Evolutionary conservation across 495 filamentous ascomycete species (phyloP).

Genomic region (Penicillium robsamsonii): DNA sequence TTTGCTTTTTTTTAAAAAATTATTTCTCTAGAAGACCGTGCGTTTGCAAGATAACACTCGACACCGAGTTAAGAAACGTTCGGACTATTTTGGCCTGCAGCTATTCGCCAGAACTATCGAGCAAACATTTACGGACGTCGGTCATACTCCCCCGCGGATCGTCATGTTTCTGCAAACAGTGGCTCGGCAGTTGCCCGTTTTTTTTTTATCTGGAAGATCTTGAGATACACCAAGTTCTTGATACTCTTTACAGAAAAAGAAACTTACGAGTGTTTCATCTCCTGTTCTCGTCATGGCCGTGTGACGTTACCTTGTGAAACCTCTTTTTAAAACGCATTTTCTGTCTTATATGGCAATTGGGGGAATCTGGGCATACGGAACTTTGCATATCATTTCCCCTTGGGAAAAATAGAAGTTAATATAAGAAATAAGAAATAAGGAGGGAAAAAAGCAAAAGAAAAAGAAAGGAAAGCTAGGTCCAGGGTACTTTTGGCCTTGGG

Average conservation of each 20-base stretch:
- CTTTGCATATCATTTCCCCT: constrained; percentile 33
- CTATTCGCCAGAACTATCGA: constrained; percentile 20
- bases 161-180: constrained; percentile 30
- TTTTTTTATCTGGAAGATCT: background rate
- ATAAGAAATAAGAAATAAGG: constrained; percentile 6
- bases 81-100: constrained; percentile 24
- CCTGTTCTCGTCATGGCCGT: constrained; percentile 29
- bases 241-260: background rate
- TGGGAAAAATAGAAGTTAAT: constrained; percentile 13
- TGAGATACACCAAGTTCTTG: constrained; percentile 3
- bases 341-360: constrained; percentile 19
- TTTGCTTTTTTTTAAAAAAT: background rate
- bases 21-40: background rate
- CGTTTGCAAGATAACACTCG: constrained; percentile 8
- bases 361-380: constrained; percentile 22
- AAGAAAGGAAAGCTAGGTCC: constrained; percentile 4
- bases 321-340: constrained; percentile 24
- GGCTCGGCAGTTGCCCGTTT: constrained; percentile 18
- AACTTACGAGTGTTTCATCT: background rate
- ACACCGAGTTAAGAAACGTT: constrained; percentile 17
- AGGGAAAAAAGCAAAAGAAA: constrained; percentile 9
- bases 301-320: constrained; percentile 42
- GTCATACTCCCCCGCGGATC: constrained; percentile 21
- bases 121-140: constrained; percentile 32
- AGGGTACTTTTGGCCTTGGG: constrained; percentile 7